A percentile compares a stretch with the other conserved stretches of the same genome.
These are phyloP conservation scores for Aureobasidium sp. DNA, from an alignment of 2,329 filamentous ascomycete species.

Conservation along the genomic window DNA sequence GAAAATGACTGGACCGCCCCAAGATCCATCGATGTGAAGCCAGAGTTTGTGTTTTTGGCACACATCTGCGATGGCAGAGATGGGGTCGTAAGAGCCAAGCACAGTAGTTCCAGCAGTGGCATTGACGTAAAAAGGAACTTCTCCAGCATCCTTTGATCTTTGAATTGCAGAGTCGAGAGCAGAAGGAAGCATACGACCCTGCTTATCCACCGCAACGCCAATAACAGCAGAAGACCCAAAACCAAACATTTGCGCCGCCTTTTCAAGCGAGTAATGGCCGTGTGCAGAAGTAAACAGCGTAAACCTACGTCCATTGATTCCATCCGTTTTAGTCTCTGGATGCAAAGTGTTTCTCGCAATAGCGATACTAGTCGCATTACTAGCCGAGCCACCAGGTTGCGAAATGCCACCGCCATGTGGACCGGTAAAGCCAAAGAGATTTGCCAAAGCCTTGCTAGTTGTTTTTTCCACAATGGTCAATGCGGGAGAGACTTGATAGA, in stretches of 20 bases:
- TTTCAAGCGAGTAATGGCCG: conserved; percentile 91
- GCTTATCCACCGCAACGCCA: conserved; percentile 63
- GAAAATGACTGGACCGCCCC: conserved; percentile 83
- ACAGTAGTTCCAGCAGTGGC: conserved; percentile 94
- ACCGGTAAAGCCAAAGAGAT: conserved; percentile 67
- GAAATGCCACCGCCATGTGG: conserved; percentile 64
- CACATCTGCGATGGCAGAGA: conserved; percentile 60
- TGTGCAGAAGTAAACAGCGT: conserved; percentile 83
- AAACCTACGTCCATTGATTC: conserved; percentile 60
- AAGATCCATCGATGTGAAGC: conserved; percentile 88
- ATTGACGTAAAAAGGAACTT: conserved; percentile 89
- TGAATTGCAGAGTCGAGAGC: conserved; percentile 58
- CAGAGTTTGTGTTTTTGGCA: conserved; percentile 69
- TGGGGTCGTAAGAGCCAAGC: conserved; percentile 78
- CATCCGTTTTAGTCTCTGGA: conserved; percentile 66
- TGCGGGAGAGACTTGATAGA: conserved; percentile 88
- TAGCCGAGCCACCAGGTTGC: conserved; percentile 72
- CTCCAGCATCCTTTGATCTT: conserved; percentile 56
- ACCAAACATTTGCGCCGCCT: conserved; percentile 85
- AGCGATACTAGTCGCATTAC: conserved; percentile 78
- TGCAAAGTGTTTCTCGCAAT: conserved; percentile 82
- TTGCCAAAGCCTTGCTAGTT: conserved; percentile 65
- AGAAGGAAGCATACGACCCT: conserved; percentile 63
- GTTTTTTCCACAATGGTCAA: conserved; percentile 82
- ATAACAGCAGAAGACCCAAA: conserved; percentile 70